These are phyloP conservation scores for Naganishia sp. DNA, from an alignment of 1,284 basidiomycete species.

Conservation along the genomic window DNA sequence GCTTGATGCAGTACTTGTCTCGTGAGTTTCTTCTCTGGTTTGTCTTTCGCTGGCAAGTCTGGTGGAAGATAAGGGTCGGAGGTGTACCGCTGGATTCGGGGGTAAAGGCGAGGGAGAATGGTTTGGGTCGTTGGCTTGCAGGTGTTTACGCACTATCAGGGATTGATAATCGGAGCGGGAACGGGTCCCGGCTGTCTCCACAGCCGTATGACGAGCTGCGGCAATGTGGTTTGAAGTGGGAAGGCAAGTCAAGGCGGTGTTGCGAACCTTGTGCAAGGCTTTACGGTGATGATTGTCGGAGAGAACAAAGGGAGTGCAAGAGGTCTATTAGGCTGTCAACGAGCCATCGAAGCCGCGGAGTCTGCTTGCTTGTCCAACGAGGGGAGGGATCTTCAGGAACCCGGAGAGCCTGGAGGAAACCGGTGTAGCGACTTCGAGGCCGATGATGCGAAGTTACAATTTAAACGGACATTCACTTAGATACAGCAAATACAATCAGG, in stretches of 20 bases:
- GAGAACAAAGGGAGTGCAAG: not conserved
- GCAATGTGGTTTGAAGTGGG: not conserved
- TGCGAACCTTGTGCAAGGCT: not conserved
- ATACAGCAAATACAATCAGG: constrained; percentile 6
- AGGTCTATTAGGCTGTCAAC: constrained; percentile 4
- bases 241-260: constrained; percentile 5
- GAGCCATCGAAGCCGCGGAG: constrained; percentile 19
- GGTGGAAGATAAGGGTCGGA: constrained; percentile 1
- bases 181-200: constrained; percentile 5
- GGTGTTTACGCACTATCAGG: constrained; percentile 22
- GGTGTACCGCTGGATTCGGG: not conserved
- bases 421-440: not conserved
- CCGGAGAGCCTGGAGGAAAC: constrained; percentile 24
- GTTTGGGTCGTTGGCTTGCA: constrained; percentile 9
- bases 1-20: constrained; percentile 2
- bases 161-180: not conserved
- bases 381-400: constrained; percentile 26
- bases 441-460: not conserved
- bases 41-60: constrained; percentile 9
- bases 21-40: not conserved
- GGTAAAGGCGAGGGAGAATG: not conserved
- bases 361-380: constrained; percentile 4
- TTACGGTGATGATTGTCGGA: not conserved
- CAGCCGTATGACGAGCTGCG: constrained; percentile 16
- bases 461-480: not conserved